Evolutionary conservation across 441 rosid species (phyloP).

Genomic region (Melastoma candidum): DNA sequence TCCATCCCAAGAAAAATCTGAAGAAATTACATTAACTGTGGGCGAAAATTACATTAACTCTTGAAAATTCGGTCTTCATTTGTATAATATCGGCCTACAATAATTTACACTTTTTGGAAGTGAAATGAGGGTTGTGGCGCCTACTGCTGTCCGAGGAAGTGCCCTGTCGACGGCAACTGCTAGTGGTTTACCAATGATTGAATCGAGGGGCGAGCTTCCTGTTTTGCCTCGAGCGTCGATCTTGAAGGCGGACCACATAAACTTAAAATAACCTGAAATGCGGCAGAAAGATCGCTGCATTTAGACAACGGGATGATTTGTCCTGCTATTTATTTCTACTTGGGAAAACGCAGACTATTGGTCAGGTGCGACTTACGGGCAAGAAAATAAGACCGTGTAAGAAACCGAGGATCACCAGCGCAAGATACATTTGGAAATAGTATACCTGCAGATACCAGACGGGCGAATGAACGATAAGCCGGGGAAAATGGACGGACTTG

Average conservation of each 20-base stretch:
- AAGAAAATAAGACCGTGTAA: constrained; percentile 88
- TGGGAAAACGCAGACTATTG: background rate
- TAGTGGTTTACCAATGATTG: constrained; percentile 34
- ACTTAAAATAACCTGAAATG: constrained; percentile 78
- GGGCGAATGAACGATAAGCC: constrained; percentile 1
- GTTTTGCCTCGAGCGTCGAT: constrained; percentile 39
- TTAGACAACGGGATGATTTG: background rate
- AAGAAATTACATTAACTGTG: no score
- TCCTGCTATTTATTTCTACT: background rate
- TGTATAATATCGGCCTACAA: no score
- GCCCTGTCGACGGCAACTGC: background rate
- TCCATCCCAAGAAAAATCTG: no score
- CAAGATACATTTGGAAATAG: constrained; percentile 95
- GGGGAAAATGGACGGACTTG: background rate
- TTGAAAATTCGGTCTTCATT: no score
- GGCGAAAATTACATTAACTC: no score
- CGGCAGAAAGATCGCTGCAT: background rate
- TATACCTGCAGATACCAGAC: constrained; percentile 48
- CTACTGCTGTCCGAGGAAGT: background rate
- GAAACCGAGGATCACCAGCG: constrained; percentile 92
- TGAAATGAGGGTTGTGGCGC: background rate
- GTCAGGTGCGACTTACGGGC: constrained; percentile 48
- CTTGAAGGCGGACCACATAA: constrained; percentile 93
- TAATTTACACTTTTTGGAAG: background rate
- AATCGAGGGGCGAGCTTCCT: constrained; percentile 49